Evolutionary conservation across 192 early-diverging fungal species (phyloP), one percentile per base, ranked within the genome.

Genomic region (Umbelopsis vinacea): DNA sequence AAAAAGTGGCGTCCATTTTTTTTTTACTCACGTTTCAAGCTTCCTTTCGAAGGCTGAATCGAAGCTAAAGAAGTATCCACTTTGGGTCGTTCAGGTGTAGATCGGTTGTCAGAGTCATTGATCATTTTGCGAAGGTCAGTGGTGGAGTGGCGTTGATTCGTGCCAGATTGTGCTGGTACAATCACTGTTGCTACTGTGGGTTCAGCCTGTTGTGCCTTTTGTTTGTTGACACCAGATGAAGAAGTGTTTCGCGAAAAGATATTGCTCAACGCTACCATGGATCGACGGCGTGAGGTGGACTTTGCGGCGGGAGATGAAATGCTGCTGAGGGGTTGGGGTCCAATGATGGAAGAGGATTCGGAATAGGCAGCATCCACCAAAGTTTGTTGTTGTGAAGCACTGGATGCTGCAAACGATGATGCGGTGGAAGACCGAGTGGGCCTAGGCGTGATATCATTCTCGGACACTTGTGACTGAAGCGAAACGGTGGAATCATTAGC

Each of bases 101-200:
- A 75, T 57, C 43, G 33, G 57, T 35, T 63, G 35, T 50, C 48
- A 9, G 48, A 6, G 6, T 33, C 46, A 12, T 66, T 69, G 26
- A 66, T 67, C 23, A 75, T 43, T 57, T 75, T 69, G 35, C 69
- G 68, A 23, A 77, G 68, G 52, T 77, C 76, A 14, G 71, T 71
- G 45, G 71, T 53, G 19, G 76, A 77, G 40, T 77, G 72, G 33
- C 76, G 76, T 35, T 71, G 71, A 24, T 46, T 66, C 4, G 70
- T 29, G 14, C 52, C 47, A 38, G 68, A 29, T 19, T 63, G 52
- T n/a, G 52, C 46, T 14, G 73, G 40, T n/a, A 33, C 60, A 29
- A 70, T 52, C 45, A 26, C 67, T 2, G 71, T 37, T 21, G 70
- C 40, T 3, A 48, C 29, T 40, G 43, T 50, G 6, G 69, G 53